A percentile compares a stretch with the other conserved stretches of the same genome.
phyloP scores from a whole-genome alignment of 257 asterid species.

The Gentiana straminea region DNA sequence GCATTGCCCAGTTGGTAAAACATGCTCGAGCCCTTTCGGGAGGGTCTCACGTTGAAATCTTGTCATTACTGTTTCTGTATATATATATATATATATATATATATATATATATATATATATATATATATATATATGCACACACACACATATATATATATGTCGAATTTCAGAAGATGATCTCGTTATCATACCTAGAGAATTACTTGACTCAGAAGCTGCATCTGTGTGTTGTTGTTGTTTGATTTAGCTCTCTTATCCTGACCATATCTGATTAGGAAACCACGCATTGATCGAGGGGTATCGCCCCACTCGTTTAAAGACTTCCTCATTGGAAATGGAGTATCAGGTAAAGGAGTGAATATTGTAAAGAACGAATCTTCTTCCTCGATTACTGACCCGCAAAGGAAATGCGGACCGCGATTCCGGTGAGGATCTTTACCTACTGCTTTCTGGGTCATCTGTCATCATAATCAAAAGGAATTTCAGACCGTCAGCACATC shows the following conservation, averaged over 20 bases:
- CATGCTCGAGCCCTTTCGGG: too few species aligned
- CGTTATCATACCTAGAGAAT: constrained; percentile 20
- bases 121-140: too few species aligned
- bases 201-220: constrained; percentile 3
- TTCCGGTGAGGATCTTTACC: constrained; percentile 46
- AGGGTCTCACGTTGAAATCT: too few species aligned
- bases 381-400: constrained; percentile 70
- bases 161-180: not conserved
- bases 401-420: constrained; percentile 55
- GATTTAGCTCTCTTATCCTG: constrained; percentile 28
- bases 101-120: too few species aligned
- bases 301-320: constrained; percentile 16
- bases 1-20: too few species aligned
- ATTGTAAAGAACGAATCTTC: constrained; percentile 33
- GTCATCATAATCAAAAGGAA: constrained; percentile 2
- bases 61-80: too few species aligned
- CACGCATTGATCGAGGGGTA: constrained; percentile 37
- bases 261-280: constrained; percentile 16
- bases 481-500: too few species aligned
- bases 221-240: constrained; percentile 4
- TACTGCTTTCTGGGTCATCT: constrained; percentile 53
- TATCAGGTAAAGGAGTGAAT: constrained; percentile 33
- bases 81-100: too few species aligned
- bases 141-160: not conserved
- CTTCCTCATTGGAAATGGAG: constrained; percentile 27